phyloP scores from a whole-genome alignment of 345 rosid genomes.

The Populus simonii region DNA sequence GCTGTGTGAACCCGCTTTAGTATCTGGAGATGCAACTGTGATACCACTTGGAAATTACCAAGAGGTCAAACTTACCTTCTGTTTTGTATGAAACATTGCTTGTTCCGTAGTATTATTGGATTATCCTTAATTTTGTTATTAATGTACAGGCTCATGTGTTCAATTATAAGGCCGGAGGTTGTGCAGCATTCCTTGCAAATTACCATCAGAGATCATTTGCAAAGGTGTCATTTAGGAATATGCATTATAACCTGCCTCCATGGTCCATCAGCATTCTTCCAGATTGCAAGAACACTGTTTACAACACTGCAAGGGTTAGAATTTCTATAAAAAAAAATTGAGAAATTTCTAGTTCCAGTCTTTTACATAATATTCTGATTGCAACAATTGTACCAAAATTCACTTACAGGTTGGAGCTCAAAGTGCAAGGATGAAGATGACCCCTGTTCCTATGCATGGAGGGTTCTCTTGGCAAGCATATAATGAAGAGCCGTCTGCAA shows the following conservation, averaged over 20 bases:
- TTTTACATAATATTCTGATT: not conserved
- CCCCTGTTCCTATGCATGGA: slow-evolving; percentile 68
- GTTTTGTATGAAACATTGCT: not conserved
- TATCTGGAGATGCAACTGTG: slow-evolving; percentile 62
- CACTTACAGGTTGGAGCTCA: slow-evolving; percentile 77
- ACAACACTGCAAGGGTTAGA: slow-evolving; percentile 96
- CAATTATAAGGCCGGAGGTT: slow-evolving; percentile 69
- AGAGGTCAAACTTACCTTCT: slow-evolving; percentile 51
- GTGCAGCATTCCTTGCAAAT: slow-evolving; percentile 95
- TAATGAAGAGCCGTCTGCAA: slow-evolving; percentile 66
- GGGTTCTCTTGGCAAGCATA: slow-evolving; percentile 95
- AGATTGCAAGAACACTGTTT: slow-evolving; percentile 95
- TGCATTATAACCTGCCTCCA: slow-evolving; percentile 91
- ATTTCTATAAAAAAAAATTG: not conserved
- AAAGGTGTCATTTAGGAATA: slow-evolving; percentile 66
- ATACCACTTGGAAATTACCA: slow-evolving; percentile 74
- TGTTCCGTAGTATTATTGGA: not conserved
- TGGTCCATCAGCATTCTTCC: slow-evolving; percentile 99
- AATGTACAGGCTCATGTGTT: slow-evolving; percentile 77
- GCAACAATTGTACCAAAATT: not conserved
- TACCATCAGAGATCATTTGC: slow-evolving; percentile 61
- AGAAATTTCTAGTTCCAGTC: not conserved
- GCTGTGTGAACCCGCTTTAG: slow-evolving; percentile 84
- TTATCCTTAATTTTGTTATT: not conserved
- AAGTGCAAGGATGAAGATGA: slow-evolving; percentile 83